These are phyloP conservation scores for Theileria parva DNA, from an alignment of 169 alveolate species.

Conservation along the genomic window DNA sequence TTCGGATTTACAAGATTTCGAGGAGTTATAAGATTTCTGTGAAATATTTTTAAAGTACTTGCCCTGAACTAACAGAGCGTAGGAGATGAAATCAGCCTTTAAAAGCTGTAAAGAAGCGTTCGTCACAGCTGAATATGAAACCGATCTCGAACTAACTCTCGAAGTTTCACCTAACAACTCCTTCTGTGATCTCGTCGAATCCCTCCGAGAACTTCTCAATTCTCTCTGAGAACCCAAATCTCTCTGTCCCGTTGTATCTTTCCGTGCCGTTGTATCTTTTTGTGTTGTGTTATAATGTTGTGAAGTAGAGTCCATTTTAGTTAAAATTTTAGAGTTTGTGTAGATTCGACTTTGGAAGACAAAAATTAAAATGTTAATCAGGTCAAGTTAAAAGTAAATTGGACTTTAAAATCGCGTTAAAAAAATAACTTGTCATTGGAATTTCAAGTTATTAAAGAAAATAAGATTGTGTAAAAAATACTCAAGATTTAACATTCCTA, in stretches of 20 bases:
- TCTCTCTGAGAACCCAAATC: too few species aligned
- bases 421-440: too few species aligned
- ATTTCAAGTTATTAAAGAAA: too few species aligned
- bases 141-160: neutral
- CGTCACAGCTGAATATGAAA: neutral
- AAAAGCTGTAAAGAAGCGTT: conserved; percentile 19
- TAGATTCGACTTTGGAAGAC: neutral
- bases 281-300: too few species aligned
- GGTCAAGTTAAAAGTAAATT: neutral
- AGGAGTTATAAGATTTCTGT: neutral
- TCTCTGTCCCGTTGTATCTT: too few species aligned
- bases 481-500: neutral
- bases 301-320: neutral
- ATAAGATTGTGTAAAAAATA: too few species aligned
- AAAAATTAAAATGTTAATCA: neutral
- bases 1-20: neutral
- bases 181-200: too few species aligned
- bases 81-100: conserved; percentile 9
- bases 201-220: too few species aligned
- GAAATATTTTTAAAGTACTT: neutral
- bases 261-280: too few species aligned
- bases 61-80: neutral
- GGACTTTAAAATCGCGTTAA: too few species aligned
- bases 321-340: neutral
- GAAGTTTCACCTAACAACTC: neutral